Evolutionary conservation across 495 filamentous ascomycete genomes (phyloP).

Genomic region (Pyrenula aspistea): DNA sequence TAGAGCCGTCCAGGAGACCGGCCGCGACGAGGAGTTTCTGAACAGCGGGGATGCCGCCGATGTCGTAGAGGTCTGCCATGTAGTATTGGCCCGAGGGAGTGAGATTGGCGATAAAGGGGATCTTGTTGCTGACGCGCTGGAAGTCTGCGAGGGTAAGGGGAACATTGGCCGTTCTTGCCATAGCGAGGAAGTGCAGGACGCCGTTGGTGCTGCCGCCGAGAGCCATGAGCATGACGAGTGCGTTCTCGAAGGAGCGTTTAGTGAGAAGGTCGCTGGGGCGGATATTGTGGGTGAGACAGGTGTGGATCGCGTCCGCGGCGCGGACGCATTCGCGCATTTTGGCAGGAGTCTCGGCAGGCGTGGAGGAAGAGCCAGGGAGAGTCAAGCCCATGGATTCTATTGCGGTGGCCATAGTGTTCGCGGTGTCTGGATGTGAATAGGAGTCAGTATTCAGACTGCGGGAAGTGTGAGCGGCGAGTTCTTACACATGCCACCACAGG

Average conservation of each 20-base stretch:
- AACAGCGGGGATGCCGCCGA: constrained; percentile 83
- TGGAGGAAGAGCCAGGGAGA: constrained; percentile 82
- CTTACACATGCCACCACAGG: constrained; percentile 98
- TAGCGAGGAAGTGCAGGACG: constrained; percentile 88
- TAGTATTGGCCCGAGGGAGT: constrained; percentile 78
- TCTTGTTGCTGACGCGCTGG: constrained; percentile 75
- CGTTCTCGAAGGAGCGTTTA: constrained; percentile 81
- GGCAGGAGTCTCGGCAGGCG: constrained; percentile 73
- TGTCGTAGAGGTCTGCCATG: constrained; percentile 91
- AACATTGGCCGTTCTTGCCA: constrained; percentile 82
- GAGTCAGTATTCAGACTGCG: no score
- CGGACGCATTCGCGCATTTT: constrained; percentile 89
- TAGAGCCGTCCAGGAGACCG: constrained; percentile 68
- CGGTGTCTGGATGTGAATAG: no score
- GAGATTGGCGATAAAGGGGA: constrained; percentile 88
- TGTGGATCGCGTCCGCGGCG: constrained; percentile 73
- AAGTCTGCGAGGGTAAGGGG: constrained; percentile 78
- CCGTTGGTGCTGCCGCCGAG: constrained; percentile 87
- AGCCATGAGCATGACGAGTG: constrained; percentile 84
- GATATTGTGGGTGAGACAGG: constrained; percentile 81
- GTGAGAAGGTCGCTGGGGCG: constrained; percentile 75
- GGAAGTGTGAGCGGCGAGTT: no score
- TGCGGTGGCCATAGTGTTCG: constrained; percentile 94
- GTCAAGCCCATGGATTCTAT: constrained; percentile 93
- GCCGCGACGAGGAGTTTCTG: constrained; percentile 84